Percentiles rank a stretch among this genome's conserved stretches.
Evolutionary conservation across 2,329 filamentous ascomycete genomes (phyloP).

Genomic region (Cadophora sp.): DNA sequence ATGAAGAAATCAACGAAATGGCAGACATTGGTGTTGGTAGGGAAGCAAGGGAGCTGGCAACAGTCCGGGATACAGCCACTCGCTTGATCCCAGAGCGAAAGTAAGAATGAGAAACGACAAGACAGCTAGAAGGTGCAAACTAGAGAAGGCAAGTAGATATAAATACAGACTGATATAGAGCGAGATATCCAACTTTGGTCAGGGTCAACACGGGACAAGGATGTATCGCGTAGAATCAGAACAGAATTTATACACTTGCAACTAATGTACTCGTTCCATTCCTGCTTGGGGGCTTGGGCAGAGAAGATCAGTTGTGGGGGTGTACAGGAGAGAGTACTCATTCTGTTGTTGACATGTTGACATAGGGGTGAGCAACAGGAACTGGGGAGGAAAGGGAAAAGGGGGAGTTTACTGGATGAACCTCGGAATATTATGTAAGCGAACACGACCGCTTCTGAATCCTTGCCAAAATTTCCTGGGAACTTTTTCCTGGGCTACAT

Average conservation of each 20-base stretch:
- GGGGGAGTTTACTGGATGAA: not conserved
- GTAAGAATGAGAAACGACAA: not conserved
- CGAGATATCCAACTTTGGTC: too few relatives aligned
- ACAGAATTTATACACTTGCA: too few relatives aligned
- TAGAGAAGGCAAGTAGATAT: not conserved
- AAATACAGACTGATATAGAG: too few relatives aligned
- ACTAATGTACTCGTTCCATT: too few relatives aligned
- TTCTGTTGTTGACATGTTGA: not conserved
- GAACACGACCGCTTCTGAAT: not conserved
- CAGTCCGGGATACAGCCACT: not conserved
- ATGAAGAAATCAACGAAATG: too few relatives aligned
- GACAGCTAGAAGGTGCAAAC: not conserved
- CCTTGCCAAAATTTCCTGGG: conserved; percentile 5
- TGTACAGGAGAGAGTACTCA: not conserved
- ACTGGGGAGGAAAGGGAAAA: too few relatives aligned
- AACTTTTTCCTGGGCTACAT: not conserved
- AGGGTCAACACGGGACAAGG: too few relatives aligned
- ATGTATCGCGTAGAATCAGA: too few relatives aligned
- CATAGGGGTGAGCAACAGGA: not conserved
- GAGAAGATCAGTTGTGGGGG: too few relatives aligned
- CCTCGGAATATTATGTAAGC: not conserved
- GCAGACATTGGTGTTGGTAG: too few relatives aligned
- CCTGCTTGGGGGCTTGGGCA: too few relatives aligned
- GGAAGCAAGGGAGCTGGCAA: too few relatives aligned
- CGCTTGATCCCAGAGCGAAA: not conserved